Base-by-base conservation (phyloP, 257 asterid genomes). In the Misopates orontium region DNA sequence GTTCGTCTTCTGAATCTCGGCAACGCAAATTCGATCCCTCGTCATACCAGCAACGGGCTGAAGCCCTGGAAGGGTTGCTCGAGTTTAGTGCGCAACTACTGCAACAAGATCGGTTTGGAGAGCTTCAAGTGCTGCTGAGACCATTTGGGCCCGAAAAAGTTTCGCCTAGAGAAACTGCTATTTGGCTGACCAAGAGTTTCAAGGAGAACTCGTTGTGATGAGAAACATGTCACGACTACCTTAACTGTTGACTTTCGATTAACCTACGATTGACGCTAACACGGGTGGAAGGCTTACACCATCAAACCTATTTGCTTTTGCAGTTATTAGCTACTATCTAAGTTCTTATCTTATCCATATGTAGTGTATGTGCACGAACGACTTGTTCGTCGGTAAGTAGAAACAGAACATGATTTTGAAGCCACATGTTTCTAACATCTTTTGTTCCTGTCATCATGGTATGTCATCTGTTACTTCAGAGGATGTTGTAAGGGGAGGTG, bases 161-260 rank as follows among this genome's bases (percentile, higher is more conserved):
- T 41, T 90, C 97, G 32, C 96, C 98, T 0, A 71, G 99, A 54
- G 99, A 94, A 58, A 94, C 96, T 4, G 99, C 98, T 0, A 94
- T 94, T 67, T 94, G 99, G 99, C 79, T 94, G 76, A 80, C 93
- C 49, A 94, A 90, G 87, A 94, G 98, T 73, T 88, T 94, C 79
- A 94, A 90, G 84, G 96, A 73, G 84, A 83, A 79, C 20, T 3
- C 64, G 17, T 20, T 50, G n/a, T 59, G 50, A 59, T 12, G 4
- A 36, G 40, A 18, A 41, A n/a, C 42, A 5, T 58, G 42, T 4
- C n/a, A 4, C 12, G 44, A 22, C 1, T 19, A 31, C 22, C 23
- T 15, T 32, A 36, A 36, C 10, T 8, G 10, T 31, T 57, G 40
- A 57, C 11, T 19, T 20, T 16, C 0, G n/a, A 13, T 31, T 31